Base-by-base conservation (phyloP, 2,329 filamentous ascomycete species). In the Colletotrichum higginsianum region DNA sequence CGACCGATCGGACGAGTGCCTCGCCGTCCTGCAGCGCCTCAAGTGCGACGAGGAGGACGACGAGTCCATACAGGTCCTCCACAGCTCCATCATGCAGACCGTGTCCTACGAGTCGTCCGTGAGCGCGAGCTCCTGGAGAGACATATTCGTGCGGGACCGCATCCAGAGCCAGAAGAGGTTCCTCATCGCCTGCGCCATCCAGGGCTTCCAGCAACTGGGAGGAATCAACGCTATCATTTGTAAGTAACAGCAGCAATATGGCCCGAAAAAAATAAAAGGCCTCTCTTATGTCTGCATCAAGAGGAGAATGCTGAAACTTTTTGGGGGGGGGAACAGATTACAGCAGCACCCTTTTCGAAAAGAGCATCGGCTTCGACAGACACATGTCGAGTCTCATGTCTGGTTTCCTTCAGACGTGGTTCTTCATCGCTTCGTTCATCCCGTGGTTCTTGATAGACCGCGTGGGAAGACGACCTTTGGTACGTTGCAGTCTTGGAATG, bases 351-450 rank as follows among this genome's bases (percentile, higher is more conserved):
- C 75, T 88, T 0, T 85, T 88, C 64, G 79, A 86, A 63, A 76
- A 82, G 21, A 85, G 83, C 21, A 79, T 88, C 3, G 80, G 82
- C 0, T 82, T 85, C 61, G 76, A 76, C 21, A 75, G 80, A 1
- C 80, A 84, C 53, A 82, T 87, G 76, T 84, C 87, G 4, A 79
- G 85, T 4, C 79, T 89, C 44, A 85, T 89, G 77, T 85, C 85
- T n/a, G 86, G 86, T 44, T 84, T 87, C 73, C 79, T 88, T 15
- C 84, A 87, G 76, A 87, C 86, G 0, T 85, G 81, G 81, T 83
- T 81, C 67, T 83, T 84, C 66, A 38, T 80, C 13, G 81, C 81
- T 2, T 82, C 80, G 9, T 82, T 79, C 38, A 84, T 86, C 53
- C 85, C 84, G 1, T 86, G 83, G 81, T 83, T 85, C 73, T 76